Evolutionary conservation across 257 asterid genomes (phyloP).

Genomic region (Scutellaria barbata): DNA sequence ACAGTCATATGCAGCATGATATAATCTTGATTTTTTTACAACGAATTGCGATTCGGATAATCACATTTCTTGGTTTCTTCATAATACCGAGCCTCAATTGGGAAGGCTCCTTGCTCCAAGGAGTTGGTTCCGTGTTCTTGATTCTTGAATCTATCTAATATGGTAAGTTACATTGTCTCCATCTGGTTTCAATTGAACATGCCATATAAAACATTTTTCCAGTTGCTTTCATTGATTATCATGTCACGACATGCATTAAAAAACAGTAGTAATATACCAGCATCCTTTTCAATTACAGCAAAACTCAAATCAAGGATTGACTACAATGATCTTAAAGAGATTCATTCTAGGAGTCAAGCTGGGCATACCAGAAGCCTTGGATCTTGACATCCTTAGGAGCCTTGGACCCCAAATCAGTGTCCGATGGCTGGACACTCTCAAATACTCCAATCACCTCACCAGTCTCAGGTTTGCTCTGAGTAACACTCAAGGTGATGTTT

Average conservation of each 20-base stretch:
- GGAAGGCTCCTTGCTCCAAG: background rate
- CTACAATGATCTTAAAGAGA: constrained; percentile 17
- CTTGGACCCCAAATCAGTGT: constrained; percentile 94
- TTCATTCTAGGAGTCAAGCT: constrained; percentile 63
- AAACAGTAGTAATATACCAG: constrained; percentile 49
- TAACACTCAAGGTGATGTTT: constrained; percentile 83
- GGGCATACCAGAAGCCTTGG: constrained; percentile 98
- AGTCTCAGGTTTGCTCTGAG: constrained; percentile 82
- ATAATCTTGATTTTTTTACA: too few species aligned
- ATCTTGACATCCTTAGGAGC: constrained; percentile 94
- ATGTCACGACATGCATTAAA: background rate
- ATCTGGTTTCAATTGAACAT: background rate
- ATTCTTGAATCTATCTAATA: background rate
- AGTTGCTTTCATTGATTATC: constrained; percentile 16
- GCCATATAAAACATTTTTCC: background rate
- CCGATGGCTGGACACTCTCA: constrained; percentile 96
- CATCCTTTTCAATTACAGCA: constrained; percentile 44
- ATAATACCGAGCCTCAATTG: too few species aligned
- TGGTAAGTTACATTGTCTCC: constrained; percentile 1
- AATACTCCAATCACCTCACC: constrained; percentile 96
- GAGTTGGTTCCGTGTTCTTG: background rate
- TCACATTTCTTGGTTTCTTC: too few species aligned
- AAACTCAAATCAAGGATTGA: constrained; percentile 45
- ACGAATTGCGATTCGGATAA: too few species aligned
- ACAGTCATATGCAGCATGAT: too few species aligned